Evolutionary conservation across 108 stramenopile genomes (phyloP), one percentile per base, ranked within the genome.

Genomic region (Asterionellopsis glacialis): DNA sequence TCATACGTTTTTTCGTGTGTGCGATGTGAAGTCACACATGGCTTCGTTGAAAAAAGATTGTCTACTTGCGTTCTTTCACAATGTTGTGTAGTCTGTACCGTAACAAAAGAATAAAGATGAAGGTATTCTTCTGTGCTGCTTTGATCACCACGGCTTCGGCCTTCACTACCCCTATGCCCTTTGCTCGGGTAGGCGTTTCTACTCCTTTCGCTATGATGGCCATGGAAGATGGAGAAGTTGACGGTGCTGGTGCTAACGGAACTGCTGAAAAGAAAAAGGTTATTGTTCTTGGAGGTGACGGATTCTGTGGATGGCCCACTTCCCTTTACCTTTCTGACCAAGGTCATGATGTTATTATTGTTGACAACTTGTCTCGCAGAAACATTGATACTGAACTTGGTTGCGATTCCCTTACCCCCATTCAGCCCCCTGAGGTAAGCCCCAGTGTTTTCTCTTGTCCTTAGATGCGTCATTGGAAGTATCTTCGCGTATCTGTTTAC

Each of bases 291-390:
- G 96, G 93, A 45, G 97, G 95, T 28, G 97, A 98, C 59, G 97
- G 97, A 2, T 98, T 98, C 84, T 98, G 97, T 68, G 97, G 97
- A 56, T 98, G 97, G 97, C 97, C 97, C 27, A 97, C 96, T 10
- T 82, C 91, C 19, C 67, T 98, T 41, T 87, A 97, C 64, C 68
- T 98, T 45, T 79, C 76, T 53, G 97, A 97, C 64, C 81, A 79
- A 73, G 92, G 93, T 49, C 91, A 93, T 65, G 87, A 88, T 63
- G 85, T 98, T 24, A 83, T 95, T 26, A 88, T 98, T 66, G 95
- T 93, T 0, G 97, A 98, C 73, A 98, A 98, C 71, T 75, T 98
- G 45, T 78, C 75, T 28, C 75, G 97, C 63, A 75, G 97, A 65
- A 95, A 95, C 61, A 98, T 98, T 65, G 97, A 98, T 65, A 73